phyloP scores from a whole-genome alignment of 345 rosid species.

The Microcos paniculata region DNA sequence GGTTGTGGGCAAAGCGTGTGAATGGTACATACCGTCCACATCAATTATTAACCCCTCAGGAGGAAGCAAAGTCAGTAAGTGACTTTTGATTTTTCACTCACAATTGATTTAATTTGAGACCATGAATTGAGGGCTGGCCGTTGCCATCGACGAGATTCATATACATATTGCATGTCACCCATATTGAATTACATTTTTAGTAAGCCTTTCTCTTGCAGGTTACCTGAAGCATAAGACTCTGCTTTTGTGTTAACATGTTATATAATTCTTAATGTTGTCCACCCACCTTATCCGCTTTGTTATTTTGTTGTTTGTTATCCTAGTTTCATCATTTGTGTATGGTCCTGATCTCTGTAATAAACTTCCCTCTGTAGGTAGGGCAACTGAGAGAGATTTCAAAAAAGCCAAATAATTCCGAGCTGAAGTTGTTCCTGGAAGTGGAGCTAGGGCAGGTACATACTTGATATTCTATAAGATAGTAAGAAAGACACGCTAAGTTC shows the following conservation, averaged over 20 bases:
- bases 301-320: background rate
- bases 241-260: too few relatives aligned
- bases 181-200: background rate
- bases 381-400: constrained; percentile 86
- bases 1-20: constrained; percentile 87
- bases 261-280: background rate
- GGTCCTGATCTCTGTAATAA: background rate
- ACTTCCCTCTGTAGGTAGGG: constrained; percentile 62
- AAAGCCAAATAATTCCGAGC: constrained; percentile 75
- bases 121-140: background rate
- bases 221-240: background rate
- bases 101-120: background rate
- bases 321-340: too few relatives aligned
- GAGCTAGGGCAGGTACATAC: constrained; percentile 61
- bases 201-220: background rate
- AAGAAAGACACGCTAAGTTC: too few relatives aligned
- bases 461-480: background rate
- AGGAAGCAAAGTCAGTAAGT: constrained; percentile 67
- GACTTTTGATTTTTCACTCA: background rate
- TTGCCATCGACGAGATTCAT: background rate
- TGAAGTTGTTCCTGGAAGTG: constrained; percentile 85
- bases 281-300: background rate
- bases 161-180: background rate
- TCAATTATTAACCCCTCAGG: constrained; percentile 53
- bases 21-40: constrained; percentile 81